Evolutionary conservation across 208 protist species (phyloP).

Genomic region (Herpetomonas tarakana): DNA sequence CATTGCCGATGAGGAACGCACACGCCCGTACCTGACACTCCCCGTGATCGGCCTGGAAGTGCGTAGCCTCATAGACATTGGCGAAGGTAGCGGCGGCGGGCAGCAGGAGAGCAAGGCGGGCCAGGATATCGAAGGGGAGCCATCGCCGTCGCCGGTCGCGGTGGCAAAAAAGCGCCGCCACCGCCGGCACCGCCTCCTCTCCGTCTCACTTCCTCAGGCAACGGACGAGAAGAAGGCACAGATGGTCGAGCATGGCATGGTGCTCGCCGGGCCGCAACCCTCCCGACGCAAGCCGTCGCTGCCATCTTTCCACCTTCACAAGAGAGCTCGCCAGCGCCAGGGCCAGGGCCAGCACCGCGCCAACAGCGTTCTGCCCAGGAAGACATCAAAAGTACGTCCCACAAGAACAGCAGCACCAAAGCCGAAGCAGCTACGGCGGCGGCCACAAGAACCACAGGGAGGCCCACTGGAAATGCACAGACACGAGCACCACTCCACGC

Average conservation of each 20-base stretch:
- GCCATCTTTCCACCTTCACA: neutral
- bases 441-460: too few species aligned
- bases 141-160: neutral
- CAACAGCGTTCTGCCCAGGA: neutral
- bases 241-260: neutral
- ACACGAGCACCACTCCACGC: too few species aligned
- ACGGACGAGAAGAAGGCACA: neutral
- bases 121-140: too few species aligned
- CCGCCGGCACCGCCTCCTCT: neutral
- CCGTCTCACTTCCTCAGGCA: neutral
- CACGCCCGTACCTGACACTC: slow-evolving; percentile 3
- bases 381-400: too few species aligned
- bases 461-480: too few species aligned
- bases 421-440: neutral
- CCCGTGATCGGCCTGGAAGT: slow-evolving; percentile 8
- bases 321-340: neutral
- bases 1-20: neutral
- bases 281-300: neutral
- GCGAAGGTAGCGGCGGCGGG: neutral
- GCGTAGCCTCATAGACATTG: neutral
- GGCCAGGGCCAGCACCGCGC: neutral
- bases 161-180: neutral
- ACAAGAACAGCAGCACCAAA: too few species aligned
- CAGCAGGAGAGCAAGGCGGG: neutral
- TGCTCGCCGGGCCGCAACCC: neutral